Evolutionary conservation across 2,329 filamentous ascomycete species (phyloP).

Genomic region (Calycina marina): DNA sequence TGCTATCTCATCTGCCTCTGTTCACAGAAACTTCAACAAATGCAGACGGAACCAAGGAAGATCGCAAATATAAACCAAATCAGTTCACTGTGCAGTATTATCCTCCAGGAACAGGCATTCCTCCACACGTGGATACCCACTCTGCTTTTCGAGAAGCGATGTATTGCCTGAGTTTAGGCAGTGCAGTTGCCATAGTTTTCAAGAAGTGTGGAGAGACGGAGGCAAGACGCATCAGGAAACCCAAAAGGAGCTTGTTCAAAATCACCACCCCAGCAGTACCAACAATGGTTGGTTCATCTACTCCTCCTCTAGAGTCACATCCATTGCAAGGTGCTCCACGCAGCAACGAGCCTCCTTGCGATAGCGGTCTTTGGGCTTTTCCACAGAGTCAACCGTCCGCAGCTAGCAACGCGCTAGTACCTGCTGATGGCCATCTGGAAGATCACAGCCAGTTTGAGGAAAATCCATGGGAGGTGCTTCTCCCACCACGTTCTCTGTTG

Average conservation of each 20-base stretch:
- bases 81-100: slow-evolving; percentile 48
- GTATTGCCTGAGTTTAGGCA: slow-evolving; percentile 23
- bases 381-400: too few relatives aligned
- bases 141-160: slow-evolving; percentile 26
- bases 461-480: slow-evolving; percentile 4
- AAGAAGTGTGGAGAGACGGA: slow-evolving; percentile 1
- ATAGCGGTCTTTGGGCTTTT: too few relatives aligned
- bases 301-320: too few relatives aligned
- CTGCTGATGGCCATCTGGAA: too few relatives aligned
- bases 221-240: background rate
- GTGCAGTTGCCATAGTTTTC: slow-evolving; percentile 22
- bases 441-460: too few relatives aligned
- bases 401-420: too few relatives aligned
- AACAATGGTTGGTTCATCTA: background rate
- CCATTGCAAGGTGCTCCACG: too few relatives aligned
- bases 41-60: too few relatives aligned
- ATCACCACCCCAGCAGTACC: background rate
- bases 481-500: slow-evolving; percentile 3
- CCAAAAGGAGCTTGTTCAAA: slow-evolving; percentile 1
- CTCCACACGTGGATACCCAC: slow-evolving; percentile 46
- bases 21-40: too few relatives aligned
- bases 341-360: too few relatives aligned
- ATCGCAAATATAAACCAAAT: slow-evolving; percentile 25
- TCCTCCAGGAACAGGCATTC: slow-evolving; percentile 42
- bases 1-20: background rate